Percentiles rank a stretch among this genome's conserved stretches.
Conservation (phyloP, 2,329 filamentous ascomycete genomes). For the Huntiella bhutanensis region DNA sequence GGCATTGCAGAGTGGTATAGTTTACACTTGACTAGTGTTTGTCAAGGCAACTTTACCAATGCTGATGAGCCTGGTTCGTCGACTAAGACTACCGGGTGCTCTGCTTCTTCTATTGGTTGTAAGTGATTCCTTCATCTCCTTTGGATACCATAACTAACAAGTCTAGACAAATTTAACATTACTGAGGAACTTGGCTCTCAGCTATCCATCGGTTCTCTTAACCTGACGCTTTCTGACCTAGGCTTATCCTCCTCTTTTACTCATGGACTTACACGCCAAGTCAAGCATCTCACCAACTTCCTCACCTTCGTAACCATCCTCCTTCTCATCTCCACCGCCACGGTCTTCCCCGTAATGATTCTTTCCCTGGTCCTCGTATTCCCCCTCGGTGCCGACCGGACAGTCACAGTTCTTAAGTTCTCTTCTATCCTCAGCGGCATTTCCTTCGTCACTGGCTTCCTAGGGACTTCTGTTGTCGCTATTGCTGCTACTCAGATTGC, state of each 20-base stretch:
- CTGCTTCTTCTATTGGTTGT: constrained; percentile 22
- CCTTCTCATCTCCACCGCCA: constrained; percentile 27
- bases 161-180: constrained; percentile 25
- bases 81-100: constrained; percentile 28
- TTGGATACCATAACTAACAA: background rate
- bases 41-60: constrained; percentile 25
- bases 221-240: constrained; percentile 27
- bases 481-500: constrained; percentile 23
- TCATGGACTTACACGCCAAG: constrained; percentile 23
- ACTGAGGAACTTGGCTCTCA: constrained; percentile 27
- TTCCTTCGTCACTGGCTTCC: constrained; percentile 20
- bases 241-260: constrained; percentile 20
- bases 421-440: constrained; percentile 23
- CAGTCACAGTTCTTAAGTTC: constrained; percentile 5
- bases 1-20: constrained; percentile 34
- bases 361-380: constrained; percentile 15
- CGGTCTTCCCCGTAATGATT: constrained; percentile 21
- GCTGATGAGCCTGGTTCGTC: constrained; percentile 17
- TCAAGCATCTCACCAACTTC: constrained; percentile 30
- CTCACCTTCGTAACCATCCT: constrained; percentile 30
- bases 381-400: background rate
- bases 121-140: constrained; percentile 13
- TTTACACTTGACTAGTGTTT: constrained; percentile 28
- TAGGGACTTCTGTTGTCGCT: constrained; percentile 26
- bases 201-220: constrained; percentile 25